A percentile compares a stretch with the other conserved stretches of the same genome.
Evolutionary conservation across 768 basidiomycete species (phyloP).

Genomic region (Lyophyllum shimeji): DNA sequence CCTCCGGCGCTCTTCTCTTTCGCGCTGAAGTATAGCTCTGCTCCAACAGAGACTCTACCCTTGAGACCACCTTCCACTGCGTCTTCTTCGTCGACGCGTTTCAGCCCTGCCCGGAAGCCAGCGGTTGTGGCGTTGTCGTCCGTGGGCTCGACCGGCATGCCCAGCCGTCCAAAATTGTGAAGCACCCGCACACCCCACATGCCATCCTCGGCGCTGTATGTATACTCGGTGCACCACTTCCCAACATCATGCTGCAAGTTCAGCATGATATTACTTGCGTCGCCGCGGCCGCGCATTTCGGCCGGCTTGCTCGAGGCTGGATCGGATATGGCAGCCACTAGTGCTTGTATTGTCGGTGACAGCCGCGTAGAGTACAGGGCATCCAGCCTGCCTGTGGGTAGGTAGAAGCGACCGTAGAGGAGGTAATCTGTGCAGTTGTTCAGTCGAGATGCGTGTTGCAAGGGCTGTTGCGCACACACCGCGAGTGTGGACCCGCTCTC

Average conservation of each 20-base stretch:
- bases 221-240: slow-evolving; percentile 91
- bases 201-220: slow-evolving; percentile 90
- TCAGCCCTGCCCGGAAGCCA: slow-evolving; percentile 39
- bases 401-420: slow-evolving; percentile 87
- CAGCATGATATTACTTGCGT: slow-evolving; percentile 73
- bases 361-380: slow-evolving; percentile 86
- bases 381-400: slow-evolving; percentile 86
- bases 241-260: slow-evolving; percentile 91
- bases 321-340: slow-evolving; percentile 86
- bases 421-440: slow-evolving; percentile 69
- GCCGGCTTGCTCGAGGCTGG: slow-evolving; percentile 52
- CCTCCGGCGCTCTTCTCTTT: slow-evolving; percentile 92
- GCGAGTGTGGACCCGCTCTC: slow-evolving; percentile 71
- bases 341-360: slow-evolving; percentile 73
- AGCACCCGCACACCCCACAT: slow-evolving; percentile 90
- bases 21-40: slow-evolving; percentile 91
- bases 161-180: slow-evolving; percentile 87
- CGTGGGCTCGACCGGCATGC: slow-evolving; percentile 30
- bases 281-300: slow-evolving; percentile 43
- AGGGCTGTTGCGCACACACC: slow-evolving; percentile 45
- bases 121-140: slow-evolving; percentile 28
- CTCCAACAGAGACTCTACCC: slow-evolving; percentile 89
- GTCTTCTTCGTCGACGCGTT: slow-evolving; percentile 94
- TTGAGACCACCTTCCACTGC: slow-evolving; percentile 88
- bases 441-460: slow-evolving; percentile 14